These are phyloP conservation scores for Hericium alpestre DNA, from an alignment of 768 basidiomycete species.

Conservation along the genomic window DNA sequence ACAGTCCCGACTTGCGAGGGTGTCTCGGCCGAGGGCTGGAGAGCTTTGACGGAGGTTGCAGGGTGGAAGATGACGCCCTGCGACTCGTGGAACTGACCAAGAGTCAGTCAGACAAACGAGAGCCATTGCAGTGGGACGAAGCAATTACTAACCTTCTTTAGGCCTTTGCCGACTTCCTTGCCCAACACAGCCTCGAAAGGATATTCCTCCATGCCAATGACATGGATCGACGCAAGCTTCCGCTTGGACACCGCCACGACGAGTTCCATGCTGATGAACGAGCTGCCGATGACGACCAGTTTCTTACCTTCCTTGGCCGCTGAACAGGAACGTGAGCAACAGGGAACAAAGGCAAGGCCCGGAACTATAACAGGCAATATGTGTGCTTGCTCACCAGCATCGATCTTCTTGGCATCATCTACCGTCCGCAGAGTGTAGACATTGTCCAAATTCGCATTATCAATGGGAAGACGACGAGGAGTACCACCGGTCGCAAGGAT, in stretches of 20 bases:
- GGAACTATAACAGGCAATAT: not conserved
- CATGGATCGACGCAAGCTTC: constrained; percentile 70
- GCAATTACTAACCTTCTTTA: constrained; percentile 49
- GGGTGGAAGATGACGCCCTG: constrained; percentile 83
- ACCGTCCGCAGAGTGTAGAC: constrained; percentile 68
- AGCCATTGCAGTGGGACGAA: not conserved
- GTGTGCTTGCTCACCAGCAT: constrained; percentile 40
- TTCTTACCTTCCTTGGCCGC: constrained; percentile 64
- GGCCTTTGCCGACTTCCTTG: constrained; percentile 62
- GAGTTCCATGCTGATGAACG: constrained; percentile 91
- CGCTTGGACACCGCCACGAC: constrained; percentile 64
- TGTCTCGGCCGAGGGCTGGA: constrained; percentile 41
- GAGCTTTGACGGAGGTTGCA: constrained; percentile 55
- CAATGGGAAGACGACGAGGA: constrained; percentile 67
- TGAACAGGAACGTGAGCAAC: constrained; percentile 14
- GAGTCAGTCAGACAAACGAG: not conserved
- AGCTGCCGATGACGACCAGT: constrained; percentile 76
- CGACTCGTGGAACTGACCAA: constrained; percentile 57
- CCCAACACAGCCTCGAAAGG: constrained; percentile 82
- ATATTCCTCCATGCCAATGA: constrained; percentile 72
- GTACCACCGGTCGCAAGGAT: constrained; percentile 70
- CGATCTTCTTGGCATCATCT: constrained; percentile 60
- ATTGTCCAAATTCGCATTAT: constrained; percentile 63
- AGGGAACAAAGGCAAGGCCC: too few relatives aligned
- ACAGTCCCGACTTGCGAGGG: constrained; percentile 37